phyloP scores from a whole-genome alignment of 2,329 filamentous ascomycete genomes.

The Colletotrichum sp. region DNA sequence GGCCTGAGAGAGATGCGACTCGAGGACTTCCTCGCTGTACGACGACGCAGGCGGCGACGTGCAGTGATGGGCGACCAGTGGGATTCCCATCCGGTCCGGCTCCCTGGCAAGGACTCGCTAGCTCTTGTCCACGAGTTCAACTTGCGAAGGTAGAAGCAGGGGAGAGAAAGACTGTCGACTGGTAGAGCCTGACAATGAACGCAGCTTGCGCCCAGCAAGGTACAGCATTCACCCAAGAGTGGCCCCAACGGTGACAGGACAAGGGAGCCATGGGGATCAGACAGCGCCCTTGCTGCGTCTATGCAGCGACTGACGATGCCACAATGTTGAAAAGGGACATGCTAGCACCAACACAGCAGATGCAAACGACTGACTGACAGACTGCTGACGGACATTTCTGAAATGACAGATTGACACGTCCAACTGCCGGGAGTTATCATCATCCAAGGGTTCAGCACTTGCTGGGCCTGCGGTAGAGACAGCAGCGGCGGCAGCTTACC shows the following conservation, averaged over 20 bases:
- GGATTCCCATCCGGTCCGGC: conserved; percentile 2
- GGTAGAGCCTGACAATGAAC: neutral
- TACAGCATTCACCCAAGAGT: neutral
- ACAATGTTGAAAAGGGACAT: neutral
- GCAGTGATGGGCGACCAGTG: conserved; percentile 4
- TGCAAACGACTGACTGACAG: neutral
- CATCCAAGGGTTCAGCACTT: neutral
- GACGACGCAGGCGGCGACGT: conserved; percentile 16
- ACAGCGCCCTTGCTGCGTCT: neutral
- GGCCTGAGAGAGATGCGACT: conserved; percentile 5
- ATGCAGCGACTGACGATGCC: neutral
- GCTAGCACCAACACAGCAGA: neutral
- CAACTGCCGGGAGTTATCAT: neutral
- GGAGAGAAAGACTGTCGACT: neutral
- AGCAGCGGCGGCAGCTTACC: neutral
- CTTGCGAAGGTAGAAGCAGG: neutral
- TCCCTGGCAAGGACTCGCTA: conserved; percentile 1
- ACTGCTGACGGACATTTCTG: neutral
- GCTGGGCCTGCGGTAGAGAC: neutral
- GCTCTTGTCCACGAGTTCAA: neutral
- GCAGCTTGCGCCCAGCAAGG: neutral
- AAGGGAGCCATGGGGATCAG: neutral
- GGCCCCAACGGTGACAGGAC: neutral
- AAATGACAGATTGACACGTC: neutral
- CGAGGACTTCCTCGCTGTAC: conserved; percentile 9